These are phyloP conservation scores for Aspergillus terreus DNA, from an alignment of 2,329 filamentous ascomycete genomes.

Conservation along the genomic window DNA sequence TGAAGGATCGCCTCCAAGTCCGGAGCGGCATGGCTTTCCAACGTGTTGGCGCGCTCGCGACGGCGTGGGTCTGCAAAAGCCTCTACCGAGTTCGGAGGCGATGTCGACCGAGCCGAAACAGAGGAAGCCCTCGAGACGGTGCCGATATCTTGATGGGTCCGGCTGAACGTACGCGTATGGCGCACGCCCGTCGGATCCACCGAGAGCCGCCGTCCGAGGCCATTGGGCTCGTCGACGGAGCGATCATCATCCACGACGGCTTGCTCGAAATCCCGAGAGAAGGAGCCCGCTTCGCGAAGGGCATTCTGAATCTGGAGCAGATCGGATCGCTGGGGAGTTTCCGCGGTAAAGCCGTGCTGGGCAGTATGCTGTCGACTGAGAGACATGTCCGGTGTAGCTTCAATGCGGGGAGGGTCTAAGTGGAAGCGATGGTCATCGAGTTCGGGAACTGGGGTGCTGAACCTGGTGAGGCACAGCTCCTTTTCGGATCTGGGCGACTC, in stretches of 20 bases:
- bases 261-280: conserved; percentile 79
- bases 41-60: conserved; percentile 68
- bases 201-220: conserved; percentile 36
- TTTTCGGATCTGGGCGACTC: conserved; percentile 63
- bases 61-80: conserved; percentile 90
- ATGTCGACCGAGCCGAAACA: conserved; percentile 63
- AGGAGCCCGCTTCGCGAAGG: conserved; percentile 41
- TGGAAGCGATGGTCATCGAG: conserved; percentile 78
- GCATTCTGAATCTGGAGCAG: conserved; percentile 47
- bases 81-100: conserved; percentile 94
- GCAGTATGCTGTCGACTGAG: conserved; percentile 33
- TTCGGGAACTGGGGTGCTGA: conserved; percentile 61
- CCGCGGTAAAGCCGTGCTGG: conserved; percentile 47
- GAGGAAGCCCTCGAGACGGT: conserved; percentile 47
- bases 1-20: conserved; percentile 60
- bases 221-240: conserved; percentile 33
- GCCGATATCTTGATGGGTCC: conserved; percentile 36
- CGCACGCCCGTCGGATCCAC: conserved; percentile 39
- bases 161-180: conserved; percentile 31
- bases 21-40: conserved; percentile 57
- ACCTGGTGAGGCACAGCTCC: conserved; percentile 55
- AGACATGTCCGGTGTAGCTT: conserved; percentile 36
- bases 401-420: conserved; percentile 34
- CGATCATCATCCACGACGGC: conserved; percentile 74
- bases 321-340: conserved; percentile 46